Evolutionary conservation across 2,329 filamentous ascomycete species (phyloP).

Genomic region (Stachybotrys elegans): DNA sequence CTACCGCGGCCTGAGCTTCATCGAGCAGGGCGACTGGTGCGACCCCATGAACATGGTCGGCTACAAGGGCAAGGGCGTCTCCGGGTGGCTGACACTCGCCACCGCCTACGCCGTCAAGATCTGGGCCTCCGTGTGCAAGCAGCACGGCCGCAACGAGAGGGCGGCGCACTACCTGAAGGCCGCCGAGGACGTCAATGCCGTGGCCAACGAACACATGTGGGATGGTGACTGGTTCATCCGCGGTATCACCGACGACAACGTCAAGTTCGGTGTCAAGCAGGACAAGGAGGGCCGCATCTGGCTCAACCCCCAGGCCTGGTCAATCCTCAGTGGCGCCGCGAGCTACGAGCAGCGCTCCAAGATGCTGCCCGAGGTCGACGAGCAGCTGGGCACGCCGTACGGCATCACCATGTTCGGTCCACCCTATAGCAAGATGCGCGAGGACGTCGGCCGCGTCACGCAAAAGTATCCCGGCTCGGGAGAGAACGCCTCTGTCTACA

Average conservation of each 20-base stretch:
- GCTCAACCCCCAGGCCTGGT: constrained; percentile 53
- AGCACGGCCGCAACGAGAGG: constrained; percentile 30
- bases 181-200: constrained; percentile 41
- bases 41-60: constrained; percentile 61
- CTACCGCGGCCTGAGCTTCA: constrained; percentile 48
- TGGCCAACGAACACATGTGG: constrained; percentile 49
- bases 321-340: constrained; percentile 49
- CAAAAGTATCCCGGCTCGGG: constrained; percentile 53
- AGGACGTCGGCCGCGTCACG: constrained; percentile 53
- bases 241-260: constrained; percentile 52
- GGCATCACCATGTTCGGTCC: constrained; percentile 53
- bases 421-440: constrained; percentile 49
- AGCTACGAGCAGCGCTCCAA: constrained; percentile 32
- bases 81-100: constrained; percentile 53
- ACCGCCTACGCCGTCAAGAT: constrained; percentile 47
- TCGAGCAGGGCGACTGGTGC: constrained; percentile 56
- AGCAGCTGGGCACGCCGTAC: constrained; percentile 47
- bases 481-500: constrained; percentile 56
- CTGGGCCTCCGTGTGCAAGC: constrained; percentile 48
- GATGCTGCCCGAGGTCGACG: constrained; percentile 44
- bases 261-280: constrained; percentile 44
- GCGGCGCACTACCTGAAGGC: constrained; percentile 39
- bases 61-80: constrained; percentile 51
- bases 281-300: constrained; percentile 52
- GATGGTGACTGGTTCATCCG: constrained; percentile 52